phyloP scores from a whole-genome alignment of 75 land plant species.

The Pinus albicaulis region DNA sequence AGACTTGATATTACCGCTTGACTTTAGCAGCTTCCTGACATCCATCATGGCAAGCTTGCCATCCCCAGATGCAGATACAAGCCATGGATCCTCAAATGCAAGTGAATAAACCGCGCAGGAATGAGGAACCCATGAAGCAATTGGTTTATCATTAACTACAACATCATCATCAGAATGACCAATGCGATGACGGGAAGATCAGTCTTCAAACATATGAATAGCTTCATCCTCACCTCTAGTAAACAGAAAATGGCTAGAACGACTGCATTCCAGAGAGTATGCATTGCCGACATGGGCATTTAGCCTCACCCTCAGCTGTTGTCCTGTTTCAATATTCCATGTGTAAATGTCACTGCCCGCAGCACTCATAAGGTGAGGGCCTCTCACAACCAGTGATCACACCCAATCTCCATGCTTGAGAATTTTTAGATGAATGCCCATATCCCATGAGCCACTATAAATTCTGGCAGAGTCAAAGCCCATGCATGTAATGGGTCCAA shows the following conservation, averaged over 20 bases:
- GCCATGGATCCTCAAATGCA: conserved; percentile 98
- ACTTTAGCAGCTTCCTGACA: conserved; percentile 69
- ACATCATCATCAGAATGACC: not conserved
- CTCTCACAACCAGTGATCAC: conserved; percentile 68
- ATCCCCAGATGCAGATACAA: conserved; percentile 90
- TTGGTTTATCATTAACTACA: conserved; percentile 13
- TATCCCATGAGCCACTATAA: conserved; percentile 99
- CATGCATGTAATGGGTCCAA: conserved; percentile 86
- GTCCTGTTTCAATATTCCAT: conserved; percentile 73
- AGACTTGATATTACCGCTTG: conserved; percentile 4
- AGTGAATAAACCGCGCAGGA: conserved; percentile 72
- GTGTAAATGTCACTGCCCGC: conserved; percentile 83
- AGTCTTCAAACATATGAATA: conserved; percentile 86
- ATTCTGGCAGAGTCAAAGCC: conserved; percentile 61
- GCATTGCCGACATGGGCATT: conserved; percentile 70
- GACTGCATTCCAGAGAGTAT: conserved; percentile 66
- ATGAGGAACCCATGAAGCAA: conserved; percentile 88
- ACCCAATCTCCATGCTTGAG: conserved; percentile 93
- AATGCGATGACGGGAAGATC: not conserved
- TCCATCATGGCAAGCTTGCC: conserved; percentile 89
- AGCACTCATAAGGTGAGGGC: conserved; percentile 55
- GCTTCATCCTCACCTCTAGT: conserved; percentile 96
- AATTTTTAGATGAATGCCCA: conserved; percentile 57
- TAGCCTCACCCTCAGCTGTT: conserved; percentile 25
- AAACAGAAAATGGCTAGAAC: conserved; percentile 76